Base-by-base conservation (phyloP, 768 basidiomycete genomes). In the Candolleomyces aberdarensis region DNA sequence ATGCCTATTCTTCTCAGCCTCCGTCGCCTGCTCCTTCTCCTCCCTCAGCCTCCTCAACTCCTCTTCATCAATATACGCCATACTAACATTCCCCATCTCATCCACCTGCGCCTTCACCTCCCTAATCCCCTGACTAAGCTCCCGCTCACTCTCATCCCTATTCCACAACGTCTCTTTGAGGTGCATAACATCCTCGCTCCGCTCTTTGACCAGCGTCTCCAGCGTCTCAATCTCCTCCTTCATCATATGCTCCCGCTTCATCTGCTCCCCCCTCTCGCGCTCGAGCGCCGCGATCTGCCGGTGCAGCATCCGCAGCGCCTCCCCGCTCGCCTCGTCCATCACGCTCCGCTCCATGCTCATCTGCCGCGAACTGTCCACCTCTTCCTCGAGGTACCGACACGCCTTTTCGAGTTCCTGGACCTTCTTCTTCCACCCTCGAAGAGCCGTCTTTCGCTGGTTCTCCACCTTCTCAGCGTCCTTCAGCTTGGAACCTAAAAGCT, bases 351-450 rank as follows among this genome's bases (percentile, higher is more conserved):
- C 89, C 72, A 93, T 76, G 66, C 88, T 91, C 67, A 92, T 91
- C 65, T 91, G 86, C 44, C 94, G 80, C 47, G 89, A 89, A 7
- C 84, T 80, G 62, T 98, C 96, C 31, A 96, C 90, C 69, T 96
- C 91, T 69, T 96, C 94, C 76, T 96, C 90, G 32, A 89, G 78
- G 59, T 78, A 74, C 15, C 85, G 80, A 56, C 87, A 86, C 62
- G 83, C 77, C 63, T 78, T 81, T 74, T 93, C 90, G 51, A 94
- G 75, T 63, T 92, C 89, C 57, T 79, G 78, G 3, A 92, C 87
- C 64, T 89, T 90, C 76, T 89, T 89, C 76, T 86, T 89, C 87
- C 89, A 91, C 17, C 74, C 75, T 43, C 81, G 76, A 39, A 90
- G 70, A 0, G 82, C 75, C 15, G 62, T 74, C 68, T 79, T 82